Evolutionary conservation across 208 protist genomes (phyloP), one percentile per base, ranked within the genome.

Genomic region (Trypanosoma melophagium): DNA sequence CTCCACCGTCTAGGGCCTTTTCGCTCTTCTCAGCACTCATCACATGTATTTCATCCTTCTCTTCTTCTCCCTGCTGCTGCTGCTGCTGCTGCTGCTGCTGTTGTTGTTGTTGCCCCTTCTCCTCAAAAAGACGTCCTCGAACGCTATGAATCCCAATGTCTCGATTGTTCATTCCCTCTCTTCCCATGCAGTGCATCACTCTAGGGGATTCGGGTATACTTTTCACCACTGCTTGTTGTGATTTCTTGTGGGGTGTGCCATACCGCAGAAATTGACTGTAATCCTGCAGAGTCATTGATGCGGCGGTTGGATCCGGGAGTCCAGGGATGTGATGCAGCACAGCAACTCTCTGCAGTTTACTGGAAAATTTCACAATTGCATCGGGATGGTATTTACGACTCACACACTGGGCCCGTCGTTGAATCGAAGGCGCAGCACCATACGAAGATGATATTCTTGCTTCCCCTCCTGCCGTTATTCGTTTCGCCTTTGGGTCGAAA

Each of bases 251-350:
- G 5, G 5, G 28, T 14, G 28, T 47, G 41, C 7, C 41, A 50
- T 10, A 51, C 38, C 61, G 12, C 21, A 74, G 24, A 22, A 55
- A 25, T 38, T 52, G 5, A 25, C 24, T 53, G 55, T 66, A 66
- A 8, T 60, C 53, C 2, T 56, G 22, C 45, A 74, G 22, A 17
- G 45, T 74, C 42, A 74, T 35, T 45, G 8, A 17, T 17, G n/a
- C 1, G 0, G n/a, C 21, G 0, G 9, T n/a, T 9, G 60, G 68
- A 28, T 74, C 68, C 13, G 68, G 49, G 14, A 74, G 22, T 13
- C 68, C 68, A n/a, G 68, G 68, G 55, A 74, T 74, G 60, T 66
- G 58, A 60, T 74, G 60, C 16, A 74, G 44, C 2, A 61, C 21
- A 17, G 35, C 68, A n/a, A 74, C 53, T 45, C 52, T 40, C 42